A percentile compares a stretch with the other conserved stretches of the same genome.
Evolutionary conservation across 345 rosid species (phyloP).

Genomic region (Trapa incisa): DNA sequence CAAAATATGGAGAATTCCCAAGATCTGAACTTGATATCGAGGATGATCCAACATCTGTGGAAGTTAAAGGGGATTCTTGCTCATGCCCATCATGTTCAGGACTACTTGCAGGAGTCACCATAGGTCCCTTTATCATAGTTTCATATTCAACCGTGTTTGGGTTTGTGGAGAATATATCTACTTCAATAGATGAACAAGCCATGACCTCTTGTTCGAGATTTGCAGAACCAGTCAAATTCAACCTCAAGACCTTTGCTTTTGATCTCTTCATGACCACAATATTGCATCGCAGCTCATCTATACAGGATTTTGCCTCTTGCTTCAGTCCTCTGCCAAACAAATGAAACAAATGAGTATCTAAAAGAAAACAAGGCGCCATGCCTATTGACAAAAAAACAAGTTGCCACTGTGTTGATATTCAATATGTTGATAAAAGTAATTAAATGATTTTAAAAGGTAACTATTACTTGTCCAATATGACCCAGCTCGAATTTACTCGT

Average conservation of each 20-base stretch:
- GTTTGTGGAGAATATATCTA: conserved; percentile 23
- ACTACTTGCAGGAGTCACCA: conserved; percentile 88
- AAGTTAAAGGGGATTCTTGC: conserved; percentile 36
- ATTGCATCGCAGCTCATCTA: conserved; percentile 83
- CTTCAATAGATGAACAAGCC: conserved; percentile 21
- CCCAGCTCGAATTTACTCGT: conserved; percentile 78
- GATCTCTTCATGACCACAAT: conserved; percentile 82
- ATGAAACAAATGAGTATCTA: neutral
- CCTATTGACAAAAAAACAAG: neutral
- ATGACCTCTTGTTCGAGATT: conserved; percentile 33
- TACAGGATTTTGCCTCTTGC: conserved; percentile 69
- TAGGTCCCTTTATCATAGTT: conserved; percentile 45
- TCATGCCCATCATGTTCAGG: conserved; percentile 51
- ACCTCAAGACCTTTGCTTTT: conserved; percentile 76
- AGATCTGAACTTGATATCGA: conserved; percentile 90
- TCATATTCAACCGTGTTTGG: conserved; percentile 17
- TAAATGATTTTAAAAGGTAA: neutral
- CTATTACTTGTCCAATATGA: conserved; percentile 75
- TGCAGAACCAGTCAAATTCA: conserved; percentile 65
- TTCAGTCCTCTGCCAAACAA: conserved; percentile 47
- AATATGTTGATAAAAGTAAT: neutral
- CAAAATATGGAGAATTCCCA: conserved; percentile 63
- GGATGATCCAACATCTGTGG: conserved; percentile 68
- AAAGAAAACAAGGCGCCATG: neutral
- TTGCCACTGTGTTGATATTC: neutral